phyloP scores from a whole-genome alignment of 2,329 filamentous ascomycete species.

The Zalaria sp. region DNA sequence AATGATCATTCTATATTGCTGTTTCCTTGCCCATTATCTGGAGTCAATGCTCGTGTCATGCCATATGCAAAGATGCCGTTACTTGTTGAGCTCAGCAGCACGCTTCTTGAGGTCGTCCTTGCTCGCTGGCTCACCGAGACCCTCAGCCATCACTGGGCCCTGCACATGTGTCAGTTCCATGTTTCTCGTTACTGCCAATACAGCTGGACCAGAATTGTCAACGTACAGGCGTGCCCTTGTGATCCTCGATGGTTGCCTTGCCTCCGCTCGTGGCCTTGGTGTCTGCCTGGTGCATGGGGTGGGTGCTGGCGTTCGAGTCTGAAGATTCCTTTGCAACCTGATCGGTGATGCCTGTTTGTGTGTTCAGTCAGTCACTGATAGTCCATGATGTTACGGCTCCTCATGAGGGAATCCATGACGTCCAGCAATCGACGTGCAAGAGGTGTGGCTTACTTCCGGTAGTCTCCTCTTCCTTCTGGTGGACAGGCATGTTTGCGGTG shows the following conservation, averaged over 20 bases:
- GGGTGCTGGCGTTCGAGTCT: conserved; percentile 24
- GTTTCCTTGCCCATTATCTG: no score
- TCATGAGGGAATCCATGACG: not conserved
- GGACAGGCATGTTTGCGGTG: conserved; percentile 23
- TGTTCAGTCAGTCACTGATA: not conserved
- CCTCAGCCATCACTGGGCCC: conserved; percentile 31
- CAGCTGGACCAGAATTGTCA: conserved; percentile 1
- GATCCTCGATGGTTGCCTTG: conserved; percentile 21
- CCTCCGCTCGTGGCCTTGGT: conserved; percentile 20
- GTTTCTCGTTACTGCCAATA: conserved; percentile 2
- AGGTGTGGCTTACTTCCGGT: conserved; percentile 20
- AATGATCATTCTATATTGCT: no score
- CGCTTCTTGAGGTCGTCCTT: conserved; percentile 37
- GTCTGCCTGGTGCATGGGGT: conserved; percentile 19
- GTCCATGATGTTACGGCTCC: not conserved
- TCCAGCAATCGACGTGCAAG: not conserved
- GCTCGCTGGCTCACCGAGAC: conserved; percentile 28
- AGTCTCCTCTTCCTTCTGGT: conserved; percentile 25
- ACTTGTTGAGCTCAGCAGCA: conserved; percentile 36
- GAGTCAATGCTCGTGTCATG: no score
- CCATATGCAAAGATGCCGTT: conserved; percentile 6
- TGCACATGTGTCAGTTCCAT: conserved; percentile 7
- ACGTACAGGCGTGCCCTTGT: conserved; percentile 27
- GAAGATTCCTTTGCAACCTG: conserved; percentile 29
- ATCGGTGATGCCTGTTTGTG: conserved; percentile 26